Base-by-base conservation (phyloP, 2,329 filamentous ascomycete species). In the Beauveria australis region DNA sequence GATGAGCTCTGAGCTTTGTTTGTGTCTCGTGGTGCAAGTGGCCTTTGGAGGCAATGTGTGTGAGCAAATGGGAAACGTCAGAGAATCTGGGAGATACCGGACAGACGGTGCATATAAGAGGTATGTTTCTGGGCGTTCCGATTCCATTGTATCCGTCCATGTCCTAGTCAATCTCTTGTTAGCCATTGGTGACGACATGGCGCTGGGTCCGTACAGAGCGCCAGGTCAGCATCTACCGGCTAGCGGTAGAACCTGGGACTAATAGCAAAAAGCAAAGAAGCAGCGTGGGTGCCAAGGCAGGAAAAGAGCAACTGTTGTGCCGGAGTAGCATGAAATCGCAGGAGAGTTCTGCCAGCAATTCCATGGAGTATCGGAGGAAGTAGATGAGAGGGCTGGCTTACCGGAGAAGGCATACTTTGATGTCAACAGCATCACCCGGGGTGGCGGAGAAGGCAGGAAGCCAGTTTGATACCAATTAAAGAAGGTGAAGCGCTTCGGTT, bases 41-140 rank as follows among this genome's bases (percentile, higher is more conserved):
- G n/a, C 89, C 89, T 72, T 97, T 97, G 65, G 92, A 97, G 62
- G 89, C 86, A 64, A 97, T 85, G 71, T 97, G 93, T 14, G 93
- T 97, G 70, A 97, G 83, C 43, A 97, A 79, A 73, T 97, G 93
- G 40, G 92, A 96, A 49, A 92, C 80, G 73, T 97, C 93, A 60
- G 91, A 96, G 75, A 97, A 97, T 33, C 76, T 83, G 44, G 91
- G 90, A 63, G 82, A 82, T 66, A 88, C 90, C 41, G 89, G 88
- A 72, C 93, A 97, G 66, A 96, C 87, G 69, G 81, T 86, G 83
- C 93, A 97, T 66, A 85, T 76, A 53, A 97, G 84, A 61, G 89
- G 85, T 62, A 92, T 87, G 53, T 71, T 67, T 61, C 66, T 71
- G 64, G 63, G 70, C 12, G 62, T 61, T 8, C 33, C 24, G n/a